Percentiles rank a stretch among this genome's conserved stretches.
phyloP scores from a whole-genome alignment of 192 early-diverging fungal species.

The Rhizoclosmatium sp. region DNA sequence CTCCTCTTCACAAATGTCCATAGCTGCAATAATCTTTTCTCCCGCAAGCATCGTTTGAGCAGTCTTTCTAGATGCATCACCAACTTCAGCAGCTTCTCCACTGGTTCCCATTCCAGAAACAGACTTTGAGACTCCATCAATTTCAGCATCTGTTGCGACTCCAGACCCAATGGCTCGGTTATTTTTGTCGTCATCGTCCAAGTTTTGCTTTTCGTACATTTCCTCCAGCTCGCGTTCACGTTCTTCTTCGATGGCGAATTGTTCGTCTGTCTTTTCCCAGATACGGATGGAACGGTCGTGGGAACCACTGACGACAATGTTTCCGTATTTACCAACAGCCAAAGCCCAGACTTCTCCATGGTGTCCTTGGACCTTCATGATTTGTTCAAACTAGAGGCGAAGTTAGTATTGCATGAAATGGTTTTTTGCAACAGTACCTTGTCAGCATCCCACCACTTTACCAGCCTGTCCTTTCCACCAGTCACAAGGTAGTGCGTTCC shows the following conservation, averaged over 20 bases:
- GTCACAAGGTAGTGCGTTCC: constrained; percentile 97
- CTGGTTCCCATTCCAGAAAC: constrained; percentile 42
- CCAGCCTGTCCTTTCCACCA: constrained; percentile 84
- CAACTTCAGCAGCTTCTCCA: constrained; percentile 57
- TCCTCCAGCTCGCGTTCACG: constrained; percentile 93
- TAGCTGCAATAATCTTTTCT: constrained; percentile 91
- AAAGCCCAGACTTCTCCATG: constrained; percentile 95
- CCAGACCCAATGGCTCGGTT: constrained; percentile 55
- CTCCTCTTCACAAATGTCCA: constrained; percentile 90
- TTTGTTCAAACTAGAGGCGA: constrained; percentile 79
- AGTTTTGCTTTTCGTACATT: constrained; percentile 79
- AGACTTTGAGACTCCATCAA: constrained; percentile 15
- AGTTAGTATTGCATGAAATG: neutral
- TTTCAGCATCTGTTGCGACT: constrained; percentile 45
- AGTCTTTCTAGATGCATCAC: constrained; percentile 86
- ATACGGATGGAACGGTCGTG: constrained; percentile 95
- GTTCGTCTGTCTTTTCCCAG: constrained; percentile 97
- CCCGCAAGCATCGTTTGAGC: constrained; percentile 96
- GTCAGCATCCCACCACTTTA: constrained; percentile 98
- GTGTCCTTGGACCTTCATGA: constrained; percentile 91
- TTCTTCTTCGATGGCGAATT: constrained; percentile 95
- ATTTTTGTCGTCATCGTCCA: constrained; percentile 45
- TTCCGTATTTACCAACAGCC: constrained; percentile 88
- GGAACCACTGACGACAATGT: constrained; percentile 85
- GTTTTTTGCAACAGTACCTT: constrained; percentile 56